Conservation (phyloP, 139 green algal species). For the Penium margaritaceum region DNA sequence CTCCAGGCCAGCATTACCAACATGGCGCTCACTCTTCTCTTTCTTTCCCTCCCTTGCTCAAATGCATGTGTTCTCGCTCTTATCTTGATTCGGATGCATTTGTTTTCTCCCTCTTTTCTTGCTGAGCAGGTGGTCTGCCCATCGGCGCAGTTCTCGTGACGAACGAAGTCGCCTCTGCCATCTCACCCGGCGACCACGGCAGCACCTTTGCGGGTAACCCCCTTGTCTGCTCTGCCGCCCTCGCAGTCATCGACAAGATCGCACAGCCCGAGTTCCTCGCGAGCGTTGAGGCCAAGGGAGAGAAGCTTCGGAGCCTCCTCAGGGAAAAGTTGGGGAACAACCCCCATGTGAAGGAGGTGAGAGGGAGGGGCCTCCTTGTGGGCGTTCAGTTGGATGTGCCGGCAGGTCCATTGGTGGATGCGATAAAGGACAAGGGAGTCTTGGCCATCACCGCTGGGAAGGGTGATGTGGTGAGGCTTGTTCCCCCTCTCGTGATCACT, state of each 20-base stretch:
- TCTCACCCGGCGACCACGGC: slow-evolving; percentile 89
- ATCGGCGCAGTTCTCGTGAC: slow-evolving; percentile 90
- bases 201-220: slow-evolving; percentile 95
- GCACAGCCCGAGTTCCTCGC: slow-evolving; percentile 73
- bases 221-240: slow-evolving; percentile 69
- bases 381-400: slow-evolving; percentile 83
- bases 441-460: slow-evolving; percentile 84
- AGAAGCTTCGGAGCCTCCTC: slow-evolving; percentile 66
- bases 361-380: slow-evolving; percentile 78
- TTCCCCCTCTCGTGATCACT: slow-evolving; percentile 82
- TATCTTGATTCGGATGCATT: no score
- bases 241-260: slow-evolving; percentile 48
- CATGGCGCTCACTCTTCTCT: no score
- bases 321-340: slow-evolving; percentile 60
- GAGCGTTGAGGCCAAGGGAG: slow-evolving; percentile 66
- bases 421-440: slow-evolving; percentile 67
- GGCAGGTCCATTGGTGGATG: slow-evolving; percentile 66
- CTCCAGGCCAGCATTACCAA: no score
- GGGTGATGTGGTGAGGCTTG: slow-evolving; percentile 88
- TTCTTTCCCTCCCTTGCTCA: no score
- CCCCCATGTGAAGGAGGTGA: slow-evolving; percentile 78
- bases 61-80: no score
- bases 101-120: no score
- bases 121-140: slow-evolving; percentile 77
- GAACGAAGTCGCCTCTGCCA: slow-evolving; percentile 80